Base-by-base conservation (phyloP, 352 stramenopile species). In the Poterioochromonas sp. region DNA sequence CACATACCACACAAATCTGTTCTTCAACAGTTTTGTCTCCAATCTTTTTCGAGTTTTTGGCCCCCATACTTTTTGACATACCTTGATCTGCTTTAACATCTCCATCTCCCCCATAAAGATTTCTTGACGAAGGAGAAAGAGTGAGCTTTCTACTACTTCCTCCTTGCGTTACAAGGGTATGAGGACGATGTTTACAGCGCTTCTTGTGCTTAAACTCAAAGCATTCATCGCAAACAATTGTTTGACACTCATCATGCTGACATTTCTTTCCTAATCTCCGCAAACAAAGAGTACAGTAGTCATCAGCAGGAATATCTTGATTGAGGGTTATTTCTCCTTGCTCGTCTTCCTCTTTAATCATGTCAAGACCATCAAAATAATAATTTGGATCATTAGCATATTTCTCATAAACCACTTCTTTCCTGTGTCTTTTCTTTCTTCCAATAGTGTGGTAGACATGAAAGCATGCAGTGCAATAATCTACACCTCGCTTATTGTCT, bases 391-490 rank as follows among this genome's bases (percentile, higher is more conserved):
- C n/a, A n/a, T n/a, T n/a, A n/a, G n/a, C n/a, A n/a, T n/a, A n/a
- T 58, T 58, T 58, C 58, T 68, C 11, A 40, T 68, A 11, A 11
- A 5, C 49, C 53, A 44, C 35, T 34, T 54, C 76, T 73, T 58
- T 49, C 15, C 34, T 37, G 47, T 80, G 77, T 32, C 79, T 80
- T 32, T n/a, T 43, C n/a, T 78, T 80, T 8, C 35, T 3, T 40
- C 77, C 77, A 34, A 44, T 78, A 5, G 18, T 78, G 70, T 80
- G 77, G 34, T 22, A 76, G 26, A 63, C 69, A 54, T 79, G 69
- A 32, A 41, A 80, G 35, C 77, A 80, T 18, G n/a, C 15, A 26
- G 34, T 29, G 32, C 77, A 80, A 41, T 70, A 80, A 49, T 78
- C 51, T 32, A 43, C 40, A 43, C 60, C 44, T n/a, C n/a, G n/a